Conservation (phyloP, 2,329 filamentous ascomycete species). For the Neofusicoccum ribis region DNA sequence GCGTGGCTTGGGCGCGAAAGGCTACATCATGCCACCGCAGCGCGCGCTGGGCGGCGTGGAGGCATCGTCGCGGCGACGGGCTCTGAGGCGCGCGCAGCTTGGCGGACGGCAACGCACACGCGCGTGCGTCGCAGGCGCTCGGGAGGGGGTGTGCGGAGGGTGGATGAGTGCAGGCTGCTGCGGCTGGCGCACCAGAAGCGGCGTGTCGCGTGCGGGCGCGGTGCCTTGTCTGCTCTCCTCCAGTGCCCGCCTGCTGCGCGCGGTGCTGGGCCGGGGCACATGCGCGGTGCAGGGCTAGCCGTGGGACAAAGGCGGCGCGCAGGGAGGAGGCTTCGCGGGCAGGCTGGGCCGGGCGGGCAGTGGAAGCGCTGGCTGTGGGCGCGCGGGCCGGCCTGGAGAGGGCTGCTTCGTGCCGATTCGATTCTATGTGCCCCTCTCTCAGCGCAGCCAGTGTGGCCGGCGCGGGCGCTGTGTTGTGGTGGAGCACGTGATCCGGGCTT, state of each 20-base stretch:
- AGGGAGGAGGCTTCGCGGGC: background rate
- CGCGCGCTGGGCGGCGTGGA: background rate
- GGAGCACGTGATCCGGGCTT: conserved; percentile 6
- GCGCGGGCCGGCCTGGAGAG: background rate
- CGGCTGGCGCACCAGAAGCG: background rate
- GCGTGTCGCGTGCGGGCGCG: background rate
- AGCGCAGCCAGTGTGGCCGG: background rate
- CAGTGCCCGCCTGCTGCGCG: background rate
- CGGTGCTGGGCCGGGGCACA: background rate
- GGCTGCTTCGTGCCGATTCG: conserved; percentile 9
- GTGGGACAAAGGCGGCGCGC: conserved; percentile 1
- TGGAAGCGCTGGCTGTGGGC: background rate
- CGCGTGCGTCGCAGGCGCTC: background rate
- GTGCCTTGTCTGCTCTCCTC: background rate
- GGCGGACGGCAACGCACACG: background rate
- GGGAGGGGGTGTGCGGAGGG: conserved; percentile 3
- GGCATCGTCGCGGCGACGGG: background rate
- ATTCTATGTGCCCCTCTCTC: background rate
- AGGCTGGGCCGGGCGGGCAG: no score
- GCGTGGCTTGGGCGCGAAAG: background rate
- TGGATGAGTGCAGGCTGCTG: background rate
- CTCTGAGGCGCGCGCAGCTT: background rate
- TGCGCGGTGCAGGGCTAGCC: background rate
- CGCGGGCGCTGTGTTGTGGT: background rate
- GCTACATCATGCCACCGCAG: conserved; percentile 8